Evolutionary conservation across 2,329 filamentous ascomycete species (phyloP).

Genomic region (Claviceps sp.): DNA sequence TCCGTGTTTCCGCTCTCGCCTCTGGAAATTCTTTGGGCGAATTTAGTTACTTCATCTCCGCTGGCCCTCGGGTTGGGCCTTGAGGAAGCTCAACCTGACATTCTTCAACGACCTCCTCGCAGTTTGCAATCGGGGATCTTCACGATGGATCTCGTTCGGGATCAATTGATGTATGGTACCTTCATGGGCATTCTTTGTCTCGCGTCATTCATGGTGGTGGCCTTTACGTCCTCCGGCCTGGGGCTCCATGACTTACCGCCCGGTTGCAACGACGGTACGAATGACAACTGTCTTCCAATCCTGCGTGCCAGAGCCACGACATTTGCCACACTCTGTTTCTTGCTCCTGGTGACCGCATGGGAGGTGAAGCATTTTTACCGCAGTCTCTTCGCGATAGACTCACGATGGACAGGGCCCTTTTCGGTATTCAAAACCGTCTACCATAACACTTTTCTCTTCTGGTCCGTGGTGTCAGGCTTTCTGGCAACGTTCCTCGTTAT

Average conservation of each 20-base stretch:
- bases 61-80: constrained; percentile 60
- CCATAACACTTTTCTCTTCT: constrained; percentile 55
- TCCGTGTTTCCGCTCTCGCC: constrained; percentile 60
- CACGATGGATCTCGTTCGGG: constrained; percentile 6
- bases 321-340: constrained; percentile 56
- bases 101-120: constrained; percentile 53
- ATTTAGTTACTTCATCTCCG: constrained; percentile 59
- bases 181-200: constrained; percentile 51
- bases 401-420: constrained; percentile 32
- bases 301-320: constrained; percentile 55
- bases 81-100: constrained; percentile 54
- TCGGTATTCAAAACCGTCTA: constrained; percentile 49
- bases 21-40: constrained; percentile 65
- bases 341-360: constrained; percentile 57
- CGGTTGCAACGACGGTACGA: constrained; percentile 44
- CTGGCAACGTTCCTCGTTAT: constrained; percentile 47
- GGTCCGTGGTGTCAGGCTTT: constrained; percentile 47
- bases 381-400: constrained; percentile 55
- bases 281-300: constrained; percentile 37
- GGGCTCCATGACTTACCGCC: constrained; percentile 35
- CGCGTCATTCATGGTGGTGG: constrained; percentile 44
- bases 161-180: constrained; percentile 42
- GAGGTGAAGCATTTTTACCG: constrained; percentile 60
- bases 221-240: constrained; percentile 34
- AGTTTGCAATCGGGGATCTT: constrained; percentile 47